Evolutionary conservation across 345 rosid species (phyloP).

Genomic region (Linum lewisii): DNA sequence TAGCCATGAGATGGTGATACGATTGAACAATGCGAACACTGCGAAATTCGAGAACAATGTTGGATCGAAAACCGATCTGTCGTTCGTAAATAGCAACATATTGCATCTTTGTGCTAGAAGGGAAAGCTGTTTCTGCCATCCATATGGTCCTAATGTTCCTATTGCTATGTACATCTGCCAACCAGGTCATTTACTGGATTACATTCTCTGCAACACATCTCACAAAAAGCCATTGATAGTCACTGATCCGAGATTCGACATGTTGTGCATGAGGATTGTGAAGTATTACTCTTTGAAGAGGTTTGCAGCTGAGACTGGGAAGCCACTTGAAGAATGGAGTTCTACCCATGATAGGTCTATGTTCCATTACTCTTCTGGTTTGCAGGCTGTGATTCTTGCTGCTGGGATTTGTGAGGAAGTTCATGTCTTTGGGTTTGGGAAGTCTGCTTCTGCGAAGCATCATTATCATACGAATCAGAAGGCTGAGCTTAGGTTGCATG

Average conservation of each 20-base stretch:
- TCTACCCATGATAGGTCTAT: conserved; percentile 54
- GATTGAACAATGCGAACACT: conserved; percentile 77
- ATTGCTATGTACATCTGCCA: conserved; percentile 80
- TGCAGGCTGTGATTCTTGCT: conserved; percentile 83
- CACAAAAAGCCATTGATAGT: conserved; percentile 48
- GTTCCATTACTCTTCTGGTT: conserved; percentile 92
- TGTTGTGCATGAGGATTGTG: conserved; percentile 60
- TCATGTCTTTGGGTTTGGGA: conserved; percentile 81
- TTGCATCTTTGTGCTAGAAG: conserved; percentile 63
- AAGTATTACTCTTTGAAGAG: conserved; percentile 73
- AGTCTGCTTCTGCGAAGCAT: conserved; percentile 51
- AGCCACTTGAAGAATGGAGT: conserved; percentile 55
- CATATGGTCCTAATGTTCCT: conserved; percentile 59
- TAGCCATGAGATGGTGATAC: conserved; percentile 68
- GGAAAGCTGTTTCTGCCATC: conserved; percentile 67
- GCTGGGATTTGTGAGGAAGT: conserved; percentile 72
- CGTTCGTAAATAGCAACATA: conserved; percentile 83
- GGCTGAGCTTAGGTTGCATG: conserved; percentile 70
- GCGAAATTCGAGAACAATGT: conserved; percentile 42
- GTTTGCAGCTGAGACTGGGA: conserved; percentile 39
- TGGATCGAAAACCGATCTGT: conserved; percentile 62
- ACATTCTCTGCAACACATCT: conserved; percentile 49
- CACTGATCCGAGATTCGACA: conserved; percentile 79
- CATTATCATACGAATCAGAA: conserved; percentile 90
- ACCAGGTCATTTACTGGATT: conserved; percentile 76